Percentiles rank a stretch among this genome's conserved stretches.
phyloP scores from a whole-genome alignment of 2,329 filamentous ascomycete genomes.

The Ophiosphaerella herpotricha region DNA sequence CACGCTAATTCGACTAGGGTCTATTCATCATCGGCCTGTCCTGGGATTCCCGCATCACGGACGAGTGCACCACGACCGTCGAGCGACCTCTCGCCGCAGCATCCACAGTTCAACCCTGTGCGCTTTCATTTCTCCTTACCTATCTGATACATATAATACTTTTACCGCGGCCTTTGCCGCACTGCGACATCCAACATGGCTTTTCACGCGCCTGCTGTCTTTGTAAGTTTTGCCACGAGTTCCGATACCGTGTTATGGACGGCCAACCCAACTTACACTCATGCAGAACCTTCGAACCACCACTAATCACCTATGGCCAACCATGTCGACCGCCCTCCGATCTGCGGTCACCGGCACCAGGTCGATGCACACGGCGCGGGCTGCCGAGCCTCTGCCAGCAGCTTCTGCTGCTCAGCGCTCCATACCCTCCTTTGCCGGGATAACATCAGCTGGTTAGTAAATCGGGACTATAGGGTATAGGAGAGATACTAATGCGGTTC shows the following conservation, averaged over 20 bases:
- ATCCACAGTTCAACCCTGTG: slow-evolving; percentile 17
- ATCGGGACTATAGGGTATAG: neutral
- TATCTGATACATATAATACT: slow-evolving; percentile 21
- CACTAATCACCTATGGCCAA: slow-evolving; percentile 47
- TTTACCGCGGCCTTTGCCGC: slow-evolving; percentile 40
- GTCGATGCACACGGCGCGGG: slow-evolving; percentile 22
- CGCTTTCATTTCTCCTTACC: slow-evolving; percentile 20
- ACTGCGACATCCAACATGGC: slow-evolving; percentile 50
- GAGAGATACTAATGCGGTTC: neutral
- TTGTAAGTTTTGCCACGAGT: slow-evolving; percentile 49
- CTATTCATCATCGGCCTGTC: slow-evolving; percentile 21
- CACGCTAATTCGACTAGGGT: slow-evolving; percentile 15
- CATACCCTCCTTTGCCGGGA: slow-evolving; percentile 18
- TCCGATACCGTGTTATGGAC: slow-evolving; percentile 23
- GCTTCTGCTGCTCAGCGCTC: slow-evolving; percentile 10
- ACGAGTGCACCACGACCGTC: slow-evolving; percentile 18
- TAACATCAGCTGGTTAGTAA: slow-evolving; percentile 28
- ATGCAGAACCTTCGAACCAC: slow-evolving; percentile 51
- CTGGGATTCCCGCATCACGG: slow-evolving; percentile 26
- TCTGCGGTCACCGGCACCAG: slow-evolving; percentile 22
- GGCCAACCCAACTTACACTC: slow-evolving; percentile 22
- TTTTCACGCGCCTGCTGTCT: slow-evolving; percentile 55
- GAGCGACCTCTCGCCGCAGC: slow-evolving; percentile 26
- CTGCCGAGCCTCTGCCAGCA: slow-evolving; percentile 8
- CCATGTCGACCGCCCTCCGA: slow-evolving; percentile 45